These are phyloP conservation scores for Neoarthrinium moseri DNA, from an alignment of 2,329 filamentous ascomycete species.

Conservation along the genomic window DNA sequence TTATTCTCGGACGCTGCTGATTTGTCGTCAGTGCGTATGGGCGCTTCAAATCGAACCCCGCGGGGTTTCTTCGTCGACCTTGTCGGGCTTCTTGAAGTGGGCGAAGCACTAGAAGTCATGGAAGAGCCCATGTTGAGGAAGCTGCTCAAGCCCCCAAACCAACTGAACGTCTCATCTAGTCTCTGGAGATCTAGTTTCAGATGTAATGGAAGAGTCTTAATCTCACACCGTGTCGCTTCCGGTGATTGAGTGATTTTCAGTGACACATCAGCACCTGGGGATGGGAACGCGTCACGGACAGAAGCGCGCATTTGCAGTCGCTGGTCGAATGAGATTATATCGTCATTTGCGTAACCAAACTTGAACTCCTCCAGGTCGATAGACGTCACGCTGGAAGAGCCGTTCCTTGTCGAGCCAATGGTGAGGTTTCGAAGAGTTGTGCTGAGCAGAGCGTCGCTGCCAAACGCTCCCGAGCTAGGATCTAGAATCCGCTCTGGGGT, in stretches of 20 bases:
- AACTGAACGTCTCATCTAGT: constrained; percentile 82
- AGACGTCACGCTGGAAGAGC: constrained; percentile 30
- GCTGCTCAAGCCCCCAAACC: constrained; percentile 89
- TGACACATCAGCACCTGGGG: constrained; percentile 56
- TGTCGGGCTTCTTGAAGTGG: constrained; percentile 33
- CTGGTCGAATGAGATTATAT: constrained; percentile 63
- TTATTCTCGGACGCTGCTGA: constrained; percentile 58
- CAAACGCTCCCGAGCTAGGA: constrained; percentile 36
- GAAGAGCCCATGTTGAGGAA: constrained; percentile 87
- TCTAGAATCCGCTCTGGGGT: constrained; percentile 45
- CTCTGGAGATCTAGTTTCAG: constrained; percentile 75
- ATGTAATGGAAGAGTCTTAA: constrained; percentile 75
- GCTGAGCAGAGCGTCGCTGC: constrained; percentile 52
- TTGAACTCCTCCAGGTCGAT: constrained; percentile 56
- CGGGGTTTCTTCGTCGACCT: constrained; percentile 43
- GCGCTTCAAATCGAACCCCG: constrained; percentile 59
- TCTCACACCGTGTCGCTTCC: constrained; percentile 51
- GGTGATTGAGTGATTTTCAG: constrained; percentile 48
- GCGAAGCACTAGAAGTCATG: constrained; percentile 70
- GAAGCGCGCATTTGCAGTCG: constrained; percentile 58
- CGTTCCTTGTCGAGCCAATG: constrained; percentile 26
- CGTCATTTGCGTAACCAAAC: constrained; percentile 61
- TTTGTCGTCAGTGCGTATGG: constrained; percentile 46
- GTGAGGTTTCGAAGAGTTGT: constrained; percentile 45
- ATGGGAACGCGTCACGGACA: constrained; percentile 56